phyloP scores from a whole-genome alignment of 179 eudicot species.

The Vitellaria paradoxa region DNA sequence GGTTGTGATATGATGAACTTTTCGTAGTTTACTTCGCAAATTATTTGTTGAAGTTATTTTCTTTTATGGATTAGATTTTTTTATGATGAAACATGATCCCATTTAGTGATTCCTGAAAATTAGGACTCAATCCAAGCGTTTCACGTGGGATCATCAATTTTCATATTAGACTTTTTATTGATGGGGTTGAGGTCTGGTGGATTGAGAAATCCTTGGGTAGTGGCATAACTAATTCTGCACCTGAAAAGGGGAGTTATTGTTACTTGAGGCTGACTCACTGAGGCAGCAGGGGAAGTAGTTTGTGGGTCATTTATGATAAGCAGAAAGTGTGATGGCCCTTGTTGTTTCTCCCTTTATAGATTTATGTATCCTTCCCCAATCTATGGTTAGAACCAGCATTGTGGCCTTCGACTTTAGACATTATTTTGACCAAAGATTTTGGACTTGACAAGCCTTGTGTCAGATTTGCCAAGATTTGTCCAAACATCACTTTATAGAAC shows the following conservation, averaged over 20 bases:
- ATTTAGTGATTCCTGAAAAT: background rate
- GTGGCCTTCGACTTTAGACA: too few relatives aligned
- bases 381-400: too few relatives aligned
- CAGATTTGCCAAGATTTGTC: too few relatives aligned
- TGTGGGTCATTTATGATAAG: conserved; percentile 1
- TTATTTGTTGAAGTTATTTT: background rate
- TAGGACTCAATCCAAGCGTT: background rate
- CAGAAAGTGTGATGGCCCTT: background rate
- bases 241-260: background rate
- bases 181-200: background rate
- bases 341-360: background rate
- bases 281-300: background rate
- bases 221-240: background rate
- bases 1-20: background rate
- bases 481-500: too few relatives aligned
- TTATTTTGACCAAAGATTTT: too few relatives aligned
- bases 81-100: background rate
- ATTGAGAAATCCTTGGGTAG: background rate
- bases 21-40: too few relatives aligned
- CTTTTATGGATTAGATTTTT: background rate
- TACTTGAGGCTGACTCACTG: background rate
- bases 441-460: too few relatives aligned
- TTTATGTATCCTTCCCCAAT: too few relatives aligned
- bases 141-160: background rate
- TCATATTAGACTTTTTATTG: background rate